These are phyloP conservation scores for Adansonia madagascariensis DNA, from an alignment of 441 rosid species.

Conservation along the genomic window DNA sequence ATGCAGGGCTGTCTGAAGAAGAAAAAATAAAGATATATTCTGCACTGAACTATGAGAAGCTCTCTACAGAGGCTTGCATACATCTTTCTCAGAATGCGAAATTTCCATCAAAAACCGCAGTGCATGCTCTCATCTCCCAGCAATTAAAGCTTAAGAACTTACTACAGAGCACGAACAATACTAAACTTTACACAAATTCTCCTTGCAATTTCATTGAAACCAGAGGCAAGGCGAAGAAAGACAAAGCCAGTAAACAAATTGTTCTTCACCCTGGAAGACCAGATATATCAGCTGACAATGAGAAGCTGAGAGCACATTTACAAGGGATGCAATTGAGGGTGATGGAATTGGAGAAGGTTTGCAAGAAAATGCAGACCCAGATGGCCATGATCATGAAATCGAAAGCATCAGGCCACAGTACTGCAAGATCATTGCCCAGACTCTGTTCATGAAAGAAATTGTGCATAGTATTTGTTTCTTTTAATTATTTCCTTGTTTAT, in stretches of 20 bases:
- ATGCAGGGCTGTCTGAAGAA: constrained; percentile 59
- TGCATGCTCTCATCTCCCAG: constrained; percentile 46
- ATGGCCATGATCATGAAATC: constrained; percentile 72
- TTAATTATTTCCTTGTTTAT: constrained; percentile 12
- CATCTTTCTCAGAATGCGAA: constrained; percentile 58
- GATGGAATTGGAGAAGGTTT: constrained; percentile 74
- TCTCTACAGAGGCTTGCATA: constrained; percentile 54
- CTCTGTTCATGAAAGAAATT: constrained; percentile 63
- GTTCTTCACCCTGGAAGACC: constrained; percentile 54
- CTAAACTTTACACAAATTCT: constrained; percentile 24
- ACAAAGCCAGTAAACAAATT: constrained; percentile 40
- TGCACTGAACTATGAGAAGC: constrained; percentile 64
- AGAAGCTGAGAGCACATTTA: constrained; percentile 54
- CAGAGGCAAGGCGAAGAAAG: constrained; percentile 37
- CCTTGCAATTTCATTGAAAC: constrained; percentile 33
- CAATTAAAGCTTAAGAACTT: constrained; percentile 52
- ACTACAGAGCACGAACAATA: constrained; percentile 29
- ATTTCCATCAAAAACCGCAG: constrained; percentile 53
- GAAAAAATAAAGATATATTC: constrained; percentile 60
- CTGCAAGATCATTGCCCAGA: constrained; percentile 64
- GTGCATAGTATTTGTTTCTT: not conserved
- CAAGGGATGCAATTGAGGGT: constrained; percentile 84
- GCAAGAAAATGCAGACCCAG: constrained; percentile 75
- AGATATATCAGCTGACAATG: constrained; percentile 45
- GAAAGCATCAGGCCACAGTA: constrained; percentile 43